Percentiles rank a stretch among this genome's conserved stretches.
These are phyloP conservation scores for Lachancea cidri DNA, from an alignment of 805 yeast species.

Conservation along the genomic window DNA sequence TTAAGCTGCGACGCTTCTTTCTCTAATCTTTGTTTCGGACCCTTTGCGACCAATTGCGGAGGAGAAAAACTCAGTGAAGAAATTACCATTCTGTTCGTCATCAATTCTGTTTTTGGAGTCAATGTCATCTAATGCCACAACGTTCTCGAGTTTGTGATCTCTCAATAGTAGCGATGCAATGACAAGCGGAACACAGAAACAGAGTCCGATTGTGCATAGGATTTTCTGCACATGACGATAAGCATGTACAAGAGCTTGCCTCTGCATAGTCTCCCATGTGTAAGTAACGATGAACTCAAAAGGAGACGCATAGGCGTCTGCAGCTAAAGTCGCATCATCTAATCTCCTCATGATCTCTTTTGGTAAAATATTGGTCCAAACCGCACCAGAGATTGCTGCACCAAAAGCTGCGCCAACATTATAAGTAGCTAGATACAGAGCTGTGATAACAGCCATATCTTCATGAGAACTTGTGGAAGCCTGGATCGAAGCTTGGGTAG, in stretches of 20 bases:
- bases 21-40: neutral
- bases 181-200: slow-evolving; percentile 51
- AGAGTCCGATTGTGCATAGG: slow-evolving; percentile 48
- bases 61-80: neutral
- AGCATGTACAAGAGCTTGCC: slow-evolving; percentile 48
- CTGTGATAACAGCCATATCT: slow-evolving; percentile 56
- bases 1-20: neutral
- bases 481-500: slow-evolving; percentile 56
- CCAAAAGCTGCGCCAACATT: slow-evolving; percentile 64
- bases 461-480: slow-evolving; percentile 52
- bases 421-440: slow-evolving; percentile 53
- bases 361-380: slow-evolving; percentile 60
- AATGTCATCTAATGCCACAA: slow-evolving; percentile 5
- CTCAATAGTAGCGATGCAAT: slow-evolving; percentile 44
- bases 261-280: slow-evolving; percentile 55
- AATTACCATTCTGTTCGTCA: neutral
- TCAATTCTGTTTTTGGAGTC: neutral
- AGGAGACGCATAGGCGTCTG: slow-evolving; percentile 47
- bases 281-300: slow-evolving; percentile 41
- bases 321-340: slow-evolving; percentile 30
- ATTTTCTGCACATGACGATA: slow-evolving; percentile 53
- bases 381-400: slow-evolving; percentile 58
- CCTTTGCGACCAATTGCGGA: neutral
- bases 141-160: slow-evolving; percentile 41
- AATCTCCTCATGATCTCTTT: slow-evolving; percentile 36